Conservation (phyloP, 2,329 filamentous ascomycete species). For the Colletotrichum costaricense region DNA sequence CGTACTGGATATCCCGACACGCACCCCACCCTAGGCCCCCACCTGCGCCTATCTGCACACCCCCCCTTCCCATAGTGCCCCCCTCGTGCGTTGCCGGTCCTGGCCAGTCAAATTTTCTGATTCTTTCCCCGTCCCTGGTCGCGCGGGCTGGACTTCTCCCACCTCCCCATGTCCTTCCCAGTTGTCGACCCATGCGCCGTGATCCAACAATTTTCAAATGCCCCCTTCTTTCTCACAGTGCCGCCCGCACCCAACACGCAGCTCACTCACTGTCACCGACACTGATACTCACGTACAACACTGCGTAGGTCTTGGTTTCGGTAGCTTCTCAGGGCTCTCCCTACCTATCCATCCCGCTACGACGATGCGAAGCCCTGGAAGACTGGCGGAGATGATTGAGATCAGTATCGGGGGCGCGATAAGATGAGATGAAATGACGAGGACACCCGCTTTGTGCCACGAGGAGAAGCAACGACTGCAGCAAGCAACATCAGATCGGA, state of each 20-base stretch:
- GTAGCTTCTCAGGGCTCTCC: too few species aligned
- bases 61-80: neutral
- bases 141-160: constrained; percentile 18
- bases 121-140: neutral
- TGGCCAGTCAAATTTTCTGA: constrained; percentile 6
- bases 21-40: neutral
- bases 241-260: neutral
- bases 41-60: constrained; percentile 2
- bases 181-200: neutral
- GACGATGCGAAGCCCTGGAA: neutral
- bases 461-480: neutral
- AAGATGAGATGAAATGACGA: constrained; percentile 23
- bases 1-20: neutral
- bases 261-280: neutral
- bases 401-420: neutral
- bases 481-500: constrained; percentile 4
- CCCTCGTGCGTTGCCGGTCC: constrained; percentile 1
- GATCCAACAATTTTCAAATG: neutral
- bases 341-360: neutral
- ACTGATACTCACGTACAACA: too few species aligned
- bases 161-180: constrained; percentile 7
- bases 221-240: neutral
- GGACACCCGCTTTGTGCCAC: neutral
- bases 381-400: constrained; percentile 3
- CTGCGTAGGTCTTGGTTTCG: too few species aligned